Conservation (phyloP, 352 stramenopile genomes). For the Globisporangium mamillatum region DNA sequence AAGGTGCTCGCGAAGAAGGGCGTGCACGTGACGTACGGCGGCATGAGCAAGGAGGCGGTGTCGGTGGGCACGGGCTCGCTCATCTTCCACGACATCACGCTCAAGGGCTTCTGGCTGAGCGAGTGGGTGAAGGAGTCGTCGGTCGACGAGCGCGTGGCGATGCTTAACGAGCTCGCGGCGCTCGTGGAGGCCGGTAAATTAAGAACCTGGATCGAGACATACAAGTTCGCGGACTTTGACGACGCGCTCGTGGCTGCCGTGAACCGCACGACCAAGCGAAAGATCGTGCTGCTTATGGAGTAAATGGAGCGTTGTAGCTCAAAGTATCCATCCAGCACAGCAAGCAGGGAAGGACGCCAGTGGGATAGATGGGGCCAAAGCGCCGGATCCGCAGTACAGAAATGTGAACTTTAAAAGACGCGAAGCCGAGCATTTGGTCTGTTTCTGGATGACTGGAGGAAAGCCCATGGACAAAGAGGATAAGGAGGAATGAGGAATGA, state of each 20-base stretch:
- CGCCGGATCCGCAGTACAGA: background rate
- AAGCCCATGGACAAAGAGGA: background rate
- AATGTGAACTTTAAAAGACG: background rate
- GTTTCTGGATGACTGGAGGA: background rate
- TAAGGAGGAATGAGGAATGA: background rate
- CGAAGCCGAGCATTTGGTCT: background rate
- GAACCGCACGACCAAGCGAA: constrained; percentile 81
- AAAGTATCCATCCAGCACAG: background rate
- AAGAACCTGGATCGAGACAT: constrained; percentile 82
- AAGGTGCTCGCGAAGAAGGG: constrained; percentile 73
- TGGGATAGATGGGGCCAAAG: background rate
- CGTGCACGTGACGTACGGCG: constrained; percentile 78
- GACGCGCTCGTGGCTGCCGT: constrained; percentile 65
- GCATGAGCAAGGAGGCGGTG: constrained; percentile 76
- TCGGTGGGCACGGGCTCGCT: constrained; percentile 64
- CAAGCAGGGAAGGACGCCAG: background rate
- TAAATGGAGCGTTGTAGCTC: constrained; percentile 24
- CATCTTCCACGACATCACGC: constrained; percentile 87
- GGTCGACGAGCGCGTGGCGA: constrained; percentile 56
- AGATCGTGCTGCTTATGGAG: constrained; percentile 82
- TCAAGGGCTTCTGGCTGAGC: constrained; percentile 86
- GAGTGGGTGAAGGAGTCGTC: constrained; percentile 73
- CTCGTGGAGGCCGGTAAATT: constrained; percentile 76
- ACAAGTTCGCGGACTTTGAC: constrained; percentile 85
- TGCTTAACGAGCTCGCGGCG: constrained; percentile 65